Evolutionary conservation across 768 basidiomycete species (phyloP).

Genomic region (Rickenella mellea): DNA sequence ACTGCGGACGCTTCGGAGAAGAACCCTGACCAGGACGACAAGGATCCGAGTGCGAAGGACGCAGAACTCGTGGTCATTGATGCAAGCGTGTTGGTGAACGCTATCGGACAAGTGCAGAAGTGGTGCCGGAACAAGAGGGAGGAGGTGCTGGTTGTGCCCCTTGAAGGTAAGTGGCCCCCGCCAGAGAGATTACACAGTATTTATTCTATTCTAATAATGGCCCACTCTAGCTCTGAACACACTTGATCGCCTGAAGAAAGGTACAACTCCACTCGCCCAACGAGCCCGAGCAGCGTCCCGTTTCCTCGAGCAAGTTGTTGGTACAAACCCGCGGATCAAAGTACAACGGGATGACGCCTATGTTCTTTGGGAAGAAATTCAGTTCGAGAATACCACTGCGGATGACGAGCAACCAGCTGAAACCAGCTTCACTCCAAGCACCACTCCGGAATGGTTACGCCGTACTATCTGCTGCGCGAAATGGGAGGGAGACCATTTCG

Average conservation of each 20-base stretch:
- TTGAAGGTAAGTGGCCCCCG: slow-evolving; percentile 59
- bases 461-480: slow-evolving; percentile 75
- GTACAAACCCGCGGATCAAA: slow-evolving; percentile 69
- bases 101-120: slow-evolving; percentile 67
- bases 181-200: not conserved
- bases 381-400: slow-evolving; percentile 21
- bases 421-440: no score
- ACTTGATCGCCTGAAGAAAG: slow-evolving; percentile 88
- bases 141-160: slow-evolving; percentile 75
- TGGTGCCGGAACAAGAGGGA: slow-evolving; percentile 72
- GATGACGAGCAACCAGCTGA: slow-evolving; percentile 5
- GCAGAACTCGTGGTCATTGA: slow-evolving; percentile 73
- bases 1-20: slow-evolving; percentile 3
- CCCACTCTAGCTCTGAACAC: slow-evolving; percentile 70
- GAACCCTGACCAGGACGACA: slow-evolving; percentile 15
- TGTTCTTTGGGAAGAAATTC: slow-evolving; percentile 70
- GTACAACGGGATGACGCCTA: slow-evolving; percentile 80
- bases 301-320: slow-evolving; percentile 81
- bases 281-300: slow-evolving; percentile 83
- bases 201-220: not conserved
- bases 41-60: slow-evolving; percentile 34
- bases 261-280: slow-evolving; percentile 65
- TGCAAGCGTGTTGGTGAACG: slow-evolving; percentile 75
- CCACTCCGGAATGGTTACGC: slow-evolving; percentile 63
- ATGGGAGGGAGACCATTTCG: slow-evolving; percentile 60